phyloP scores from a whole-genome alignment of 1,284 basidiomycete genomes.

The Naganishia cerealis region DNA sequence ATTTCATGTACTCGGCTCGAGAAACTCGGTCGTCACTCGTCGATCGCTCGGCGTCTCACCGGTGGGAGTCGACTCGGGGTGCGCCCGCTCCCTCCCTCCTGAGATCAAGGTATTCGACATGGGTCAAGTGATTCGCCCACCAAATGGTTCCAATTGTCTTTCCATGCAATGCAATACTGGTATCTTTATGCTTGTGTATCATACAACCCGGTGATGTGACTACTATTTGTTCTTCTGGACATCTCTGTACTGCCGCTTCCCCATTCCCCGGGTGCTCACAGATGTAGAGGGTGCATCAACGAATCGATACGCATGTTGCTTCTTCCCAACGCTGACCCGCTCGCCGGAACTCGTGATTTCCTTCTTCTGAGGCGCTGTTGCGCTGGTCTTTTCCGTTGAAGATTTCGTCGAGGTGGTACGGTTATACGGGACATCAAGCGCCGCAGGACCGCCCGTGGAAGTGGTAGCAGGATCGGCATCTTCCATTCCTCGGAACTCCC shows the following conservation, averaged over 20 bases:
- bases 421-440: constrained; percentile 33
- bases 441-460: constrained; percentile 33
- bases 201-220: neutral
- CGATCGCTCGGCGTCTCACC: no score
- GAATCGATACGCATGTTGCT: constrained; percentile 12
- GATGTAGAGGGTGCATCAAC: constrained; percentile 5
- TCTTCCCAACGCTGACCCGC: constrained; percentile 6
- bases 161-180: constrained; percentile 2
- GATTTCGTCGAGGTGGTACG: constrained; percentile 4
- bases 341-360: neutral
- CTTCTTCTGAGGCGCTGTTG: neutral
- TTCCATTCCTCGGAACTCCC: constrained; percentile 49
- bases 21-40: no score
- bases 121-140: no score
- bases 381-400: neutral
- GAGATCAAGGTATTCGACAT: no score
- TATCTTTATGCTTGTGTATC: neutral
- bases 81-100: no score
- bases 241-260: constrained; percentile 22
- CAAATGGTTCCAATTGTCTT: no score
- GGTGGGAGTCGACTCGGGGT: no score
- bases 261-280: constrained; percentile 11
- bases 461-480: constrained; percentile 16
- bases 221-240: neutral
- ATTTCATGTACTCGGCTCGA: no score